Conservation (phyloP, 805 yeast genomes). For the Myxozyma kluyveri region DNA sequence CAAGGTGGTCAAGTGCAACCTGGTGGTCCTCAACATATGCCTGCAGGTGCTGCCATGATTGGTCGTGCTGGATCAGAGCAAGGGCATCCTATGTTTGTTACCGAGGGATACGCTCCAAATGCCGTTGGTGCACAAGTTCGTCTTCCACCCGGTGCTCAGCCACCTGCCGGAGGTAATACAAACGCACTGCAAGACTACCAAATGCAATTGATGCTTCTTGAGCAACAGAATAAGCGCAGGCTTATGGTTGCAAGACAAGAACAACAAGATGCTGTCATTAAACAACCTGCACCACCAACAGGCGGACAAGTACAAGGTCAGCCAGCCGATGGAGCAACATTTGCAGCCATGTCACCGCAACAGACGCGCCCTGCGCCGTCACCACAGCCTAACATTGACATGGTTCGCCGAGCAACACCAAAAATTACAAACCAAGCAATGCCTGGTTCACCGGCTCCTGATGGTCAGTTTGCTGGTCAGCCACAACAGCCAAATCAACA, state of each 20-base stretch:
- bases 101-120: slow-evolving; percentile 27
- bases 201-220: slow-evolving; percentile 70
- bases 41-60: slow-evolving; percentile 22
- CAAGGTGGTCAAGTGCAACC: slow-evolving; percentile 7
- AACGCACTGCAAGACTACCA: slow-evolving; percentile 77
- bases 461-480: slow-evolving; percentile 18
- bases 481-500: slow-evolving; percentile 9
- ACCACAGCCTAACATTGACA: slow-evolving; percentile 26
- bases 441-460: slow-evolving; percentile 33
- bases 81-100: slow-evolving; percentile 23
- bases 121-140: slow-evolving; percentile 33
- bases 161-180: slow-evolving; percentile 27
- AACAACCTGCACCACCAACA: slow-evolving; percentile 10
- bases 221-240: slow-evolving; percentile 70
- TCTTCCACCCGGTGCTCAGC: slow-evolving; percentile 19
- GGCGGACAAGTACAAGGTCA: slow-evolving; percentile 4
- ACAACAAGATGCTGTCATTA: slow-evolving; percentile 34
- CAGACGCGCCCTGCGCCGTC: slow-evolving; percentile 19
- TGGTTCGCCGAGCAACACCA: slow-evolving; percentile 35
- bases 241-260: slow-evolving; percentile 45
- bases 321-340: slow-evolving; percentile 40
- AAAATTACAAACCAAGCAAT: slow-evolving; percentile 33
- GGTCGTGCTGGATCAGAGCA: slow-evolving; percentile 20
- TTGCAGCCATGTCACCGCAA: slow-evolving; percentile 21
- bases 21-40: slow-evolving; percentile 13